Percentiles rank a stretch among this genome's conserved stretches.
Evolutionary conservation across 2,329 filamentous ascomycete genomes (phyloP).

Genomic region (Ceratocystis cubensis): DNA sequence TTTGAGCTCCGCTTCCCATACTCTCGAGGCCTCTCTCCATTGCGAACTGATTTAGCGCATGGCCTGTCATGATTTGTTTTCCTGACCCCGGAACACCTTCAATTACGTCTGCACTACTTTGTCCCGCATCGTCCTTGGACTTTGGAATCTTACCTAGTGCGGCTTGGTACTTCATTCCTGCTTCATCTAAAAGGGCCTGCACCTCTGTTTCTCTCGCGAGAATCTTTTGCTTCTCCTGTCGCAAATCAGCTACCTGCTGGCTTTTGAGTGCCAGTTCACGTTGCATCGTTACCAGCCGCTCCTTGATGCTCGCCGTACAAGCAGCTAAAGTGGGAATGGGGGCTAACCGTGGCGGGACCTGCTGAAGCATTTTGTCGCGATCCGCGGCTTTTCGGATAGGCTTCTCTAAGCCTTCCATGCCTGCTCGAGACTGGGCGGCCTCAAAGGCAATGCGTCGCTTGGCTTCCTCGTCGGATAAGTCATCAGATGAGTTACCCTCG

Average conservation of each 20-base stretch:
- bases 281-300: conserved; percentile 51
- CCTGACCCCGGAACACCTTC: not conserved
- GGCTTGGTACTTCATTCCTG: conserved; percentile 51
- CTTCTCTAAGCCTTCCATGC: conserved; percentile 60
- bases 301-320: conserved; percentile 51
- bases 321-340: conserved; percentile 62
- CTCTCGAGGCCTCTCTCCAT: conserved; percentile 36
- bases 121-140: not conserved
- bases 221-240: conserved; percentile 56
- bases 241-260: conserved; percentile 51
- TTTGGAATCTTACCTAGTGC: conserved; percentile 28
- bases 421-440: conserved; percentile 69
- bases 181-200: conserved; percentile 67
- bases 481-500: conserved; percentile 51
- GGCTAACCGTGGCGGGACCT: conserved; percentile 16
- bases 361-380: not conserved
- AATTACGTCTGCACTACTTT: not conserved
- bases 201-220: conserved; percentile 62
- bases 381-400: conserved; percentile 28
- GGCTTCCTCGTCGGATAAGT: conserved; percentile 55
- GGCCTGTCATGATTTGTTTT: conserved; percentile 7
- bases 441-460: conserved; percentile 74
- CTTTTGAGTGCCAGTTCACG: conserved; percentile 47
- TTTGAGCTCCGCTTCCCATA: conserved; percentile 29
- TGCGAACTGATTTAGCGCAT: conserved; percentile 24